Conservation (phyloP, 1,139 yeast species). For the Lodderomyces theae region DNA sequence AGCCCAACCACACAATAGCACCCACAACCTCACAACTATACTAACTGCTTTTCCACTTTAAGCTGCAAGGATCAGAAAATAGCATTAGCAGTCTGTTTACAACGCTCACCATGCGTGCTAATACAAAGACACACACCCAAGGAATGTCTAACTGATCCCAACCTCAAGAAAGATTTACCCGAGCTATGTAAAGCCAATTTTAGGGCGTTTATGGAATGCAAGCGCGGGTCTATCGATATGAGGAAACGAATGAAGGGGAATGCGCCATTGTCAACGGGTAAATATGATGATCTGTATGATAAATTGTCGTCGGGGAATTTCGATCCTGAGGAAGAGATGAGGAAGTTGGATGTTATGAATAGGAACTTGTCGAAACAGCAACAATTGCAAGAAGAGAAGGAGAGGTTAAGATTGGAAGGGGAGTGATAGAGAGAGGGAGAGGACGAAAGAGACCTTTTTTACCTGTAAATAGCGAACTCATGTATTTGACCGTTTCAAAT, state of each 20-base stretch:
- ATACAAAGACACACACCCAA: constrained; percentile 87
- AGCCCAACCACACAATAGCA: neutral
- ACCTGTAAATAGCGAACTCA: neutral
- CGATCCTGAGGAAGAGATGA: constrained; percentile 76
- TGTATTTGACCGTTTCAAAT: neutral
- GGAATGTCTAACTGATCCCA: constrained; percentile 81
- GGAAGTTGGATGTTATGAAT: constrained; percentile 59
- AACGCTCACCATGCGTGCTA: constrained; percentile 94
- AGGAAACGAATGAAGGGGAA: constrained; percentile 90
- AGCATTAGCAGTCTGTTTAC: constrained; percentile 92
- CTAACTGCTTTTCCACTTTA: constrained; percentile 7
- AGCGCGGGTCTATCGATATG: constrained; percentile 83
- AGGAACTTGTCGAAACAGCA: constrained; percentile 38
- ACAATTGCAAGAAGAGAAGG: constrained; percentile 21
- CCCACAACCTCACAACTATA: neutral
- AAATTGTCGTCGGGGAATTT: constrained; percentile 77
- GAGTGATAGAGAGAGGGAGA: neutral
- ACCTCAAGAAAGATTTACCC: constrained; percentile 72
- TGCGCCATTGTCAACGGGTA: constrained; percentile 90
- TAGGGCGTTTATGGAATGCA: constrained; percentile 85
- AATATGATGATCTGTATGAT: constrained; percentile 81
- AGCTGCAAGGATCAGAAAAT: constrained; percentile 93
- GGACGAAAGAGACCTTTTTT: no score
- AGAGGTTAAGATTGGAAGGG: constrained; percentile 13
- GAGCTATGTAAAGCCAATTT: constrained; percentile 85